Base-by-base conservation (phyloP, 352 stramenopile genomes). In the Pythium dissimile region DNA sequence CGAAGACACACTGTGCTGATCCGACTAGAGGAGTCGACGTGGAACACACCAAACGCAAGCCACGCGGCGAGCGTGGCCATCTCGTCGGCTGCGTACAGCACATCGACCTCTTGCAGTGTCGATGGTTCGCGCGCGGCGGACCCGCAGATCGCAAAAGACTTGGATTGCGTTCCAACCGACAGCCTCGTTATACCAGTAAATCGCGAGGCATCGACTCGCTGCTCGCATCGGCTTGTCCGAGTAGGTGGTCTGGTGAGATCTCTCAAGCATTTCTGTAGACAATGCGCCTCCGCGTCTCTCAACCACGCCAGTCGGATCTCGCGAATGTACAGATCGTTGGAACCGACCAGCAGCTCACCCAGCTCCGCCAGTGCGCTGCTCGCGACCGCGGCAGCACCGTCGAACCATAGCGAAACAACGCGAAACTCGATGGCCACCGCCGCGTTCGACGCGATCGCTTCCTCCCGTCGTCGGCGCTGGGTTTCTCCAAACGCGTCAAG, bases 1-100 rank as follows among this genome's bases (percentile, higher is more conserved):
- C 49, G 57, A 1, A 64, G 18, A 42, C 48, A 46, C 7, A 64
- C 31, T 12, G 47, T 31, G 5, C 34, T 18, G 11, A 53, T 32
- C 1, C 45, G 15, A 0, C 48, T 59, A 1, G 31, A 26, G 5
- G 57, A 42, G 42, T 64, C 57, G 12, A 50, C 39, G 34, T 41
- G 34, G 34, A 41, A 41, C 3, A 41, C 7, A 12, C 34, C 34
- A n/a, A 41, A 41, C 20, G 34, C 34, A 16, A 41, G 34, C 34
- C 34, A 41, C 34, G 34, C 34, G 5, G 34, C 34, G 20, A n/a
- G 20, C 4, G 34, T 16, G 12, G 13, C 12, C 34, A n/a, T 41
- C 12, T 8, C 6, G 4, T 41, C 20, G 34, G 34, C 7, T 5
- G 20, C 13, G 34, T 41, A n/a, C 12, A 8, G 12, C 12, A 41